Evolutionary conservation across 2,329 filamentous ascomycete species (phyloP), one percentile per base, ranked within the genome.

Genomic region (Aspergillus amoenus): DNA sequence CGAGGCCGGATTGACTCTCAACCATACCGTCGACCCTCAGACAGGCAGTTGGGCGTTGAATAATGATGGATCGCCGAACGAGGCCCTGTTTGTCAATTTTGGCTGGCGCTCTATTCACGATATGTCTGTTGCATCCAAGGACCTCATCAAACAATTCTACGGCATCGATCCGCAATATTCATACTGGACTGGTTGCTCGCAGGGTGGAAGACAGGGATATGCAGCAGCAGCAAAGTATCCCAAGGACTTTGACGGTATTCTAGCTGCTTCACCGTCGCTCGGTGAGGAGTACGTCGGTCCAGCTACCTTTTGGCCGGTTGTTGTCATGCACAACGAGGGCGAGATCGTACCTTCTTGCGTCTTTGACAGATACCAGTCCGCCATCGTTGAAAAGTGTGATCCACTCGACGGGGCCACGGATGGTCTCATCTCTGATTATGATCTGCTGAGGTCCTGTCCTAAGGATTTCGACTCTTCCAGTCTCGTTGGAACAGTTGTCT

Each of bases 401-500:
- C 30, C 49, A 0, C 56, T 68, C 2, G 68, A 71, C 41, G 68
- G 68, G 0, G 63, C 64, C 5, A 53, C 22, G 8, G 68, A 71
- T 21, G 65, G 63, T 1, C 44, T 70, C 4, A 66, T 71, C 27
- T 64, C 64, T 2, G 48, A 57, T 12, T 58, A 59, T 5, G 37
- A 49, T 4, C n/a, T 50, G 0, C n/a, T 48, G 2, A 15, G 13
- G 3, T 24, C 9, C 11, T 61, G 55, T n/a, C 17, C n/a, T 1
- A 15, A 15, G 13, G 18, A 4, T 9, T 61, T 56, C 24, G 5
- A 53, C n/a, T 13, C 58, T 5, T 21, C 7, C 1, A 6, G 5
- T 5, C 40, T 58, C 2, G 8, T 56, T 8, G 52, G 45, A 2
- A 21, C 39, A 0, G 27, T 3, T 1, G 45, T 53, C 4, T 2